Evolutionary conservation across 1,139 yeast species (phyloP), one percentile per base, ranked within the genome.

Genomic region (Hanseniaspora uvarum): DNA sequence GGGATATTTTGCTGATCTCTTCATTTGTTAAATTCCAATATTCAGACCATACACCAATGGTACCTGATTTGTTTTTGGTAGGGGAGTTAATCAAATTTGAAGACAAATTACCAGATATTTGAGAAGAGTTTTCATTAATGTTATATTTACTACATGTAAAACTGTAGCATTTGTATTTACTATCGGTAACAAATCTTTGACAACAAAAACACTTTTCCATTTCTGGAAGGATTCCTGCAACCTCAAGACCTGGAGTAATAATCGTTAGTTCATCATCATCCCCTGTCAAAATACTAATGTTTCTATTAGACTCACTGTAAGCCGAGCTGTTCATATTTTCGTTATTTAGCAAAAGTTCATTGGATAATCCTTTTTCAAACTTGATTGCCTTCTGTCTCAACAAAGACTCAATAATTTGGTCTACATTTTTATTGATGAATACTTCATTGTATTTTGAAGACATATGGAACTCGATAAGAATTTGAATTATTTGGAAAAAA

Each of bases 1-100:
- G 78, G 56, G 78, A 83, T 14, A 81, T 70, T 38, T 73, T 77
- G 12, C 73, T 68, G 36, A 84, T 63, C 51, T 79, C 83, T 19
- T 77, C 80, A 3, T 77, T 76, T 0, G 81, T 72, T 28, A 85
- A 61, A 53, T 78, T 75, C 89, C 94, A 86, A 63, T 80, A 86
- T 12, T 80, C 75, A 0, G 85, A 81, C 95, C 95, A 86, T 60
- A 83, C 83, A 5, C 71, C 72, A 8, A 67, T 58, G 43, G 65
- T 58, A 6, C 36, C 76, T 38, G 74, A 66, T 0, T 68, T 68
- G 21, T 41, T 58, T 47, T 58, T 58, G 58, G 57, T 62, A 50
- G 52, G 56, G 16, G 57, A 26, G 14, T 57, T 50, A 12, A 16
- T 21, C 7, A 31, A 11, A 44, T 58, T 47, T 33, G 33, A n/a